Evolutionary conservation across 1,139 yeast genomes (phyloP).

Genomic region (Candida albicans): DNA sequence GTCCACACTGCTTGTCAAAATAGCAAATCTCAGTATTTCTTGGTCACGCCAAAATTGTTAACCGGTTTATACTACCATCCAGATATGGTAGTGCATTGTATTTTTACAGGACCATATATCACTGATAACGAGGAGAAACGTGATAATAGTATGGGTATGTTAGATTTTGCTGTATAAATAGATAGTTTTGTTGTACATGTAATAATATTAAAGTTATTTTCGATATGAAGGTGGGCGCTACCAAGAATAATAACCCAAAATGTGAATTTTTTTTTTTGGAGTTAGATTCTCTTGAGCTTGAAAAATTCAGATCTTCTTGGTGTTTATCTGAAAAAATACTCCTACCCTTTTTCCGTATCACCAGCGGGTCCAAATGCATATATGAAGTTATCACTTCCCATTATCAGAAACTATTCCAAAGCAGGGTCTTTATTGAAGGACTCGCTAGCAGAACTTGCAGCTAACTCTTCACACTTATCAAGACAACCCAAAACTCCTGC

Average conservation of each 20-base stretch:
- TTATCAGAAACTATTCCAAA: constrained; percentile 1
- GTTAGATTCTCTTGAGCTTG: no score
- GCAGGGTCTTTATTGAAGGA: neutral
- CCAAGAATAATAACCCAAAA: neutral
- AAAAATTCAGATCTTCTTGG: no score
- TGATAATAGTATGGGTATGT: constrained; percentile 22
- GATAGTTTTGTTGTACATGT: neutral
- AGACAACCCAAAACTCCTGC: constrained; percentile 59
- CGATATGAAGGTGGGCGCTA: neutral
- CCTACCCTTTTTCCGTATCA: neutral
- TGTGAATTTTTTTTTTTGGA: neutral
- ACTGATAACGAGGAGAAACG: constrained; percentile 10
- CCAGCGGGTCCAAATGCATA: neutral
- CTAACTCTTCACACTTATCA: neutral
- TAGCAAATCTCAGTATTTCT: constrained; percentile 71
- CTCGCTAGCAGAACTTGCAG: neutral
- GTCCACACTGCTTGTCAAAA: constrained; percentile 79
- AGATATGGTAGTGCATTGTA: constrained; percentile 85
- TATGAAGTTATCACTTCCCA: neutral
- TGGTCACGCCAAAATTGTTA: constrained; percentile 89
- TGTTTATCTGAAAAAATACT: no score
- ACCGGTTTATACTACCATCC: constrained; percentile 77
- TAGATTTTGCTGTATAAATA: constrained; percentile 26
- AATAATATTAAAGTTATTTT: neutral
- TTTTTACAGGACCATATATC: constrained; percentile 63